These are phyloP conservation scores for Colletotrichum brevisporum DNA, from an alignment of 2,329 filamentous ascomycete species.

Conservation along the genomic window DNA sequence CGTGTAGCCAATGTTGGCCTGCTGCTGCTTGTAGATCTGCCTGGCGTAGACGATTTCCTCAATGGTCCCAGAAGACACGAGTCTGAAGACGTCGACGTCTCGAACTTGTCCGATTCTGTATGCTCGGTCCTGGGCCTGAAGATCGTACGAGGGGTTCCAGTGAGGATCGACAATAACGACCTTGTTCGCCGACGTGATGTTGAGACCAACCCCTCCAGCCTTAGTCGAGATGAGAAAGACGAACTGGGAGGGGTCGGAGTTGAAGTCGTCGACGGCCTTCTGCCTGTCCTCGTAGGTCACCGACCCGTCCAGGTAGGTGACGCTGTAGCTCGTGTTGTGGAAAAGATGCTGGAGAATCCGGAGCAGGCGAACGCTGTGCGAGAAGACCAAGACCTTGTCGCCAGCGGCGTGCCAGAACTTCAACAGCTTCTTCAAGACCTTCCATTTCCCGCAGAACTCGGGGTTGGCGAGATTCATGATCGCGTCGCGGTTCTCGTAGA, in stretches of 20 bases:
- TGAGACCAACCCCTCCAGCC: constrained; percentile 92
- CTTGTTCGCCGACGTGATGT: constrained; percentile 98
- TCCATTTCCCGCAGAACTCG: constrained; percentile 98
- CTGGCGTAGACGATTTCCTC: constrained; percentile 98
- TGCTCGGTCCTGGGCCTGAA: constrained; percentile 95
- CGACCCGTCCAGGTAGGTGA: constrained; percentile 90
- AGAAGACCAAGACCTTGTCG: constrained; percentile 96
- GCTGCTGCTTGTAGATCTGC: constrained; percentile 99
- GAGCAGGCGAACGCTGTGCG: constrained; percentile 88
- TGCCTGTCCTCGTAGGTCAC: constrained; percentile 88
- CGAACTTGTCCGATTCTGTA: constrained; percentile 95
- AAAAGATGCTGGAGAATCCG: constrained; percentile 89
- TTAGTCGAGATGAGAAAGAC: constrained; percentile 96
- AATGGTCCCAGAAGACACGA: constrained; percentile 92
- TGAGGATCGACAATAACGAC: constrained; percentile 97
- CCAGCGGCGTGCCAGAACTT: constrained; percentile 91
- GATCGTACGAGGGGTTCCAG: constrained; percentile 95
- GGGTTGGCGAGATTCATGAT: constrained; percentile 87
- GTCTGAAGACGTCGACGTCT: constrained; percentile 94
- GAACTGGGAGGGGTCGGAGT: constrained; percentile 87
- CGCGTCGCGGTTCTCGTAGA: constrained; percentile 83
- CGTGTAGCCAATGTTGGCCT: constrained; percentile 97
- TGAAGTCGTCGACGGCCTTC: constrained; percentile 89
- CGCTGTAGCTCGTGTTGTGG: constrained; percentile 88
- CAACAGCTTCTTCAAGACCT: constrained; percentile 86